Evolutionary conservation across 225 moss, liverwort and hornwort species (phyloP), one percentile per base, ranked within the genome.

Genomic region (Neckera pumila): DNA sequence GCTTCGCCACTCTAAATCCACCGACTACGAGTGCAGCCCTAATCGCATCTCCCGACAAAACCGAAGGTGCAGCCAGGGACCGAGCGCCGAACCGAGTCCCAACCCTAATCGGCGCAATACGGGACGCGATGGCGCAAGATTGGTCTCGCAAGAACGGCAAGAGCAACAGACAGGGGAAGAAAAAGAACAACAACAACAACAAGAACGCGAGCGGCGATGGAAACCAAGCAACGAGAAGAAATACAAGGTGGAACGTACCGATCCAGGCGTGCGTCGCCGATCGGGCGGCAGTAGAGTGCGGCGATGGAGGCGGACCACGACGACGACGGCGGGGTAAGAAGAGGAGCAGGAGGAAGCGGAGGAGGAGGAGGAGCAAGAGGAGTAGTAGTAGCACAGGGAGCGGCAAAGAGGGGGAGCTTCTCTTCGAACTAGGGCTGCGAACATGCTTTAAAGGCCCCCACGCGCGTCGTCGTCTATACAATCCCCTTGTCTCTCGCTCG

Each of bases 41-140:
- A 83, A 82, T 83, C 82, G 88, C 74, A 74, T 56, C 87, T 61
- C 79, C 87, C 59, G 60, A 80, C 80, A 21, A 4, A 80, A 60
- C 30, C 47, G 57, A 67, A 40, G 17, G 53, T 12, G 43, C 14
- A 49, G 47, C 17, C 80, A 12, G 11, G 12, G 34, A 25, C 56
- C 17, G 12, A 63, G 10, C 53, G 17, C 64, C 77, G 54, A 23
- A 57, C 58, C 71, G 42, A 42, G 34, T 42, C 20, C 64, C 34
- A 63, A 63, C 75, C 88, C 88, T 82, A 82, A 83, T 88, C 88
- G 88, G 88, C 87, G 74, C 75, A 75, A 64, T 62, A 88, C 63
- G 33, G 54, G 38, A 53, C 34, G n/a, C 63, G 30, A 33, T 54
- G 13, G 42, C 40, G 34, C n/a, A 40, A 88, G 75, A 88, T 75